phyloP scores from a whole-genome alignment of 2,329 filamentous ascomycete genomes.

The Microcyclospora pomicola region DNA sequence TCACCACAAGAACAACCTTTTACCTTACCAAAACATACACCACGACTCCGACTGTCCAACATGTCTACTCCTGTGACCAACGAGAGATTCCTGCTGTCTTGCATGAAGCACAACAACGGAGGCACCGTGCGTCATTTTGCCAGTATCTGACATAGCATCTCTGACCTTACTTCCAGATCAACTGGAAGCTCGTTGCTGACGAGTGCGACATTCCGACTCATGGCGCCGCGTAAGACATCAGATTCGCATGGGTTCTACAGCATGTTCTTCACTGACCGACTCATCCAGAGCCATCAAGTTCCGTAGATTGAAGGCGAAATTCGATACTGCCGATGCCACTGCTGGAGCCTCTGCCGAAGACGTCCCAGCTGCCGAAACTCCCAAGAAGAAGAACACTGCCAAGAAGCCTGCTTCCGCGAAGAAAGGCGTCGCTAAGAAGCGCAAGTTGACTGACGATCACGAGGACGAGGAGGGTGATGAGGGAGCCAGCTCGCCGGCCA shows the following conservation, averaged over 20 bases:
- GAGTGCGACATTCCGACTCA: constrained; percentile 5
- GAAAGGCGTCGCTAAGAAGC: neutral
- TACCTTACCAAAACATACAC: too few relatives aligned
- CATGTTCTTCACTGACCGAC: neutral
- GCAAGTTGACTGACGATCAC: neutral
- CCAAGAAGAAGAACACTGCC: constrained; percentile 1
- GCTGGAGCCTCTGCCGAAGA: constrained; percentile 1
- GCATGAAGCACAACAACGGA: neutral
- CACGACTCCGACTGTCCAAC: too few relatives aligned
- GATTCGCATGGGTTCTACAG: neutral
- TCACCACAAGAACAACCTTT: too few relatives aligned
- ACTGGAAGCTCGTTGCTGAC: constrained; percentile 9
- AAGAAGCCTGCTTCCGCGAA: too few relatives aligned
- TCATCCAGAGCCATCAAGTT: constrained; percentile 3
- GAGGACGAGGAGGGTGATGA: constrained; percentile 1
- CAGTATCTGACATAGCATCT: too few relatives aligned
- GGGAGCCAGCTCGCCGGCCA: constrained; percentile 1
- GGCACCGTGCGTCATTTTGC: neutral
- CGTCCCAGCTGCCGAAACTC: neutral
- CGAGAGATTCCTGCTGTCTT: constrained; percentile 5
- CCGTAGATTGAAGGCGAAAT: constrained; percentile 7
- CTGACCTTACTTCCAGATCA: constrained; percentile 1
- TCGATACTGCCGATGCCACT: constrained; percentile 1
- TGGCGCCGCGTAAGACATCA: constrained; percentile 6
- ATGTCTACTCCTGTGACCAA: neutral